Conservation (phyloP, 805 yeast species). For the Candida schatavii region DNA sequence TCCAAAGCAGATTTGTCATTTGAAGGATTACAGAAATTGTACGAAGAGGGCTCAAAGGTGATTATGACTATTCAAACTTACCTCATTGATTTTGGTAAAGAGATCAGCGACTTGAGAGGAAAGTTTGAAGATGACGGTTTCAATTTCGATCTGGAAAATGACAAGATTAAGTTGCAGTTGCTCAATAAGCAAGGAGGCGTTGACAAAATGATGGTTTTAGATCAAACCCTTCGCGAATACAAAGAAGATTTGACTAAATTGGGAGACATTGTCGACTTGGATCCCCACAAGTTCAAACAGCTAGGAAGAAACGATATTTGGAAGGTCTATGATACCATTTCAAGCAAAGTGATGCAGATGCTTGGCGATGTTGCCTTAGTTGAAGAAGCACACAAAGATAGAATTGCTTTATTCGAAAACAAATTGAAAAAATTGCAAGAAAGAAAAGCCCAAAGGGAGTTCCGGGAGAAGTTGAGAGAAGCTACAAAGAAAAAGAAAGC, state of each 20-base stretch:
- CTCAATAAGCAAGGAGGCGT: slow-evolving; percentile 16
- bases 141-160: slow-evolving; percentile 52
- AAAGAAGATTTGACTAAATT: slow-evolving; percentile 27
- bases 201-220: slow-evolving; percentile 24
- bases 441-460: slow-evolving; percentile 31
- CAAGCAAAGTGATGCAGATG: slow-evolving; percentile 27
- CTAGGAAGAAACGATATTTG: slow-evolving; percentile 24
- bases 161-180: slow-evolving; percentile 35
- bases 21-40: slow-evolving; percentile 42
- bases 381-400: slow-evolving; percentile 27
- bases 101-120: slow-evolving; percentile 39
- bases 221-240: slow-evolving; percentile 21
- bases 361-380: slow-evolving; percentile 26
- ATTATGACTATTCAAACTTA: slow-evolving; percentile 43
- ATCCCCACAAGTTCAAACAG: slow-evolving; percentile 19
- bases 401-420: slow-evolving; percentile 23
- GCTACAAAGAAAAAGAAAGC: slow-evolving; percentile 19
- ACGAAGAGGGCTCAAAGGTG: slow-evolving; percentile 40
- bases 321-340: slow-evolving; percentile 21
- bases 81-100: slow-evolving; percentile 44
- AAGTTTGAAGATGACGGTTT: slow-evolving; percentile 45
- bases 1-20: slow-evolving; percentile 45
- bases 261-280: slow-evolving; percentile 19
- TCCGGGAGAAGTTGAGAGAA: slow-evolving; percentile 30
- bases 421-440: slow-evolving; percentile 27